Percentiles rank a stretch among this genome's conserved stretches.
These are phyloP conservation scores for Vaccinium darrowii DNA, from an alignment of 148 eudicot genomes.

Conservation along the genomic window DNA sequence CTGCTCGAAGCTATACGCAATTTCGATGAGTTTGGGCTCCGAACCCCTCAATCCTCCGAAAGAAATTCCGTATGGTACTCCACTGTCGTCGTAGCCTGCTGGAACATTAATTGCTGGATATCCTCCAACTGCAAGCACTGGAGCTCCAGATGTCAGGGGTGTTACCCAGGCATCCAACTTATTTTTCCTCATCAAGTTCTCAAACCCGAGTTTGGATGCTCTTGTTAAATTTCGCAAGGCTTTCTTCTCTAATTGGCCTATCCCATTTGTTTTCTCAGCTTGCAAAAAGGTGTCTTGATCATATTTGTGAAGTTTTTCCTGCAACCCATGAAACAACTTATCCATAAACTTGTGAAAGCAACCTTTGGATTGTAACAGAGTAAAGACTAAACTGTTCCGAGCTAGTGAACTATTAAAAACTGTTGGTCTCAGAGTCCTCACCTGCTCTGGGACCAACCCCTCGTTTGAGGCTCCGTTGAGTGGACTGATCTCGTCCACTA, in stretches of 20 bases:
- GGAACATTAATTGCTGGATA: slow-evolving; percentile 17
- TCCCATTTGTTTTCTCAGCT: slow-evolving; percentile 10
- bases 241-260: slow-evolving; percentile 2
- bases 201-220: slow-evolving; percentile 8
- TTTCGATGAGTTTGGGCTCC: slow-evolving; percentile 19
- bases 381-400: too few relatives aligned
- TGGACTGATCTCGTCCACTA: background rate
- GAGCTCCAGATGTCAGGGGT: background rate
- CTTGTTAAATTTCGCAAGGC: background rate
- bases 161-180: slow-evolving; percentile 17
- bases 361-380: background rate
- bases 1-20: slow-evolving; percentile 16
- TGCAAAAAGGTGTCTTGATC: slow-evolving; percentile 5
- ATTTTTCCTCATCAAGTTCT: slow-evolving; percentile 13
- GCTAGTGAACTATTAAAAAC: too few relatives aligned
- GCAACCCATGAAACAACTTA: background rate
- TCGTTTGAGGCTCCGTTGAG: background rate
- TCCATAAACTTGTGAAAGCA: background rate
- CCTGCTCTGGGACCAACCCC: too few relatives aligned
- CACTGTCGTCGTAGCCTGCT: background rate
- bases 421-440: background rate
- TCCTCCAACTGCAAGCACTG: slow-evolving; percentile 11
- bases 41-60: slow-evolving; percentile 17
- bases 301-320: background rate
- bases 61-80: slow-evolving; percentile 1